phyloP scores from a whole-genome alignment of 257 asterid genomes.

The Jacaranda copaia region DNA sequence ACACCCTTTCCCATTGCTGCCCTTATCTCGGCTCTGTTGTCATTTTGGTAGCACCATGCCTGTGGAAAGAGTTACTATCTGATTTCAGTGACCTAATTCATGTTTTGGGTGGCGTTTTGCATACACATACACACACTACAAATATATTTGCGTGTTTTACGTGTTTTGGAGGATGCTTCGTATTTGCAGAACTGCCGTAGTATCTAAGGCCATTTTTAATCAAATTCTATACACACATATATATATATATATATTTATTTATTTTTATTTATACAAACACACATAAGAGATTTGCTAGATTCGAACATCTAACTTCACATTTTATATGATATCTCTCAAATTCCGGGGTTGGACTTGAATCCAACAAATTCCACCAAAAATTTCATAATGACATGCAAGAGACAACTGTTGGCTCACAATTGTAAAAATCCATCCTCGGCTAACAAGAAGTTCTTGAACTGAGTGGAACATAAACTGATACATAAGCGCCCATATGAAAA shows the following conservation, averaged over 20 bases:
- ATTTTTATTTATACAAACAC: too few species aligned
- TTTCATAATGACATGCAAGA: constrained; percentile 83
- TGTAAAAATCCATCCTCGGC: constrained; percentile 81
- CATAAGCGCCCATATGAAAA: constrained; percentile 2
- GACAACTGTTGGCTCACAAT: constrained; percentile 70
- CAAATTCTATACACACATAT: constrained; percentile 82
- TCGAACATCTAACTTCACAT: too few species aligned
- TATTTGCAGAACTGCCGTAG: constrained; percentile 79
- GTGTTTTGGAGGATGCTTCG: constrained; percentile 70
- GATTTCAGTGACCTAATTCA: too few species aligned
- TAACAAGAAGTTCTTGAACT: constrained; percentile 35
- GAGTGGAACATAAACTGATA: constrained; percentile 3
- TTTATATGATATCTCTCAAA: too few species aligned
- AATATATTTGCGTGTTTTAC: constrained; percentile 69
- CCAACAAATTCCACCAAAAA: constrained; percentile 75
- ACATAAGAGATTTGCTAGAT: constrained; percentile 54
- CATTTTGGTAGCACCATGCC: too few species aligned
- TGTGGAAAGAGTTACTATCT: too few species aligned
- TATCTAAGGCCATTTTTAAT: constrained; percentile 62
- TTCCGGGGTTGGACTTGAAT: constrained; percentile 80
- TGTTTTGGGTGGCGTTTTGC: too few species aligned
- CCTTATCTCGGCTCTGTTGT: too few species aligned
- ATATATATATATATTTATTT: constrained; percentile 71
- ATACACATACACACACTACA: neutral
- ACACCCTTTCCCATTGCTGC: too few species aligned